A percentile compares a stretch with the other conserved stretches of the same genome.
Evolutionary conservation across 495 filamentous ascomycete genomes (phyloP).

Genomic region (Durotheca rogersii): DNA sequence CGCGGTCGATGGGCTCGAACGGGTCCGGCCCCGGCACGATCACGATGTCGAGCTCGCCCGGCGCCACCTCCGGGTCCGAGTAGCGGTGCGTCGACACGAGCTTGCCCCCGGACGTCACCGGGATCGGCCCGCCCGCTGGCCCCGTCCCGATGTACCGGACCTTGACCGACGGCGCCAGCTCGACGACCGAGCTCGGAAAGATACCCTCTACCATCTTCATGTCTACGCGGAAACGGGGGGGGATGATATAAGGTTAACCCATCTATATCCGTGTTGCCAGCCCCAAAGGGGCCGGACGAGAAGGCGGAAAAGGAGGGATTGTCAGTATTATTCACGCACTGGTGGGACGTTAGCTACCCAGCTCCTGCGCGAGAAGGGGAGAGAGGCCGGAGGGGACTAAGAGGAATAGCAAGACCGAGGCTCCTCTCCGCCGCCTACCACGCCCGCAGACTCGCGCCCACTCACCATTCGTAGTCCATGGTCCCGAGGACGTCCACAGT

Average conservation of each 20-base stretch:
- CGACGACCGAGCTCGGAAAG: conserved; percentile 39
- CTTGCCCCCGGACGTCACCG: conserved; percentile 38
- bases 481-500: conserved; percentile 50
- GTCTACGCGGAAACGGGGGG: no score
- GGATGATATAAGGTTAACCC: no score
- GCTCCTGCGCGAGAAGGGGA: not conserved
- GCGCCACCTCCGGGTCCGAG: conserved; percentile 44
- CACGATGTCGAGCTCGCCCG: conserved; percentile 55
- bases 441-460: no score
- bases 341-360: conserved; percentile 11
- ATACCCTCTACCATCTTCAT: conserved; percentile 29
- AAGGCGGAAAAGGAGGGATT: no score
- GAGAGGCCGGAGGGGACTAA: not conserved
- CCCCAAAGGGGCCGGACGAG: no score
- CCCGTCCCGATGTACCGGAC: conserved; percentile 49
- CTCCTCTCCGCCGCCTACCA: no score
- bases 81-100: conserved; percentile 45
- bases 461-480: conserved; percentile 45
- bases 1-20: conserved; percentile 29
- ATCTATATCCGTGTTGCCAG: no score
- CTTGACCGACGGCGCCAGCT: conserved; percentile 42
- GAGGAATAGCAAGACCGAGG: no score
- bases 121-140: conserved; percentile 28
- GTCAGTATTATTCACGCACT: conserved; percentile 10
- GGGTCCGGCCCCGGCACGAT: conserved; percentile 57